Percentiles rank a stretch among this genome's conserved stretches.
Evolutionary conservation across 164 flowering plant species (phyloP).

Genomic region (Buxus sempervirens): DNA sequence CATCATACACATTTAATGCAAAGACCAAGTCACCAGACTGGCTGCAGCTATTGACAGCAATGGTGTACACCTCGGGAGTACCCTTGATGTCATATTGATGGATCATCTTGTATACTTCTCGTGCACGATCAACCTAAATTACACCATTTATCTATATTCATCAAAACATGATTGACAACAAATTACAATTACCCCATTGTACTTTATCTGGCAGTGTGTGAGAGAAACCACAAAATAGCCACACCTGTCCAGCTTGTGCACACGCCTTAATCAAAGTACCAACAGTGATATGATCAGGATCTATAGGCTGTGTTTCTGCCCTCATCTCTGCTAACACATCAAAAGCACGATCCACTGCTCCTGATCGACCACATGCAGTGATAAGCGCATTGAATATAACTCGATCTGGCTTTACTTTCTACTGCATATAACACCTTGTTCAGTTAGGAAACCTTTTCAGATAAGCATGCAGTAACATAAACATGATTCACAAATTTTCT

Average conservation of each 20-base stretch:
- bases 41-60: slow-evolving; percentile 85
- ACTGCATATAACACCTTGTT: slow-evolving; percentile 54
- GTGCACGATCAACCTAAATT: slow-evolving; percentile 71
- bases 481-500: background rate
- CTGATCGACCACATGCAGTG: slow-evolving; percentile 93
- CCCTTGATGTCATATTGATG: slow-evolving; percentile 74
- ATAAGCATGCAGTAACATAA: background rate
- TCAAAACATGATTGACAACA: background rate
- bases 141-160: slow-evolving; percentile 3
- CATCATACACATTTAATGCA: slow-evolving; percentile 61
- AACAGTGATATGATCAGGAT: slow-evolving; percentile 88
- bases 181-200: background rate
- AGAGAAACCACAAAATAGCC: slow-evolving; percentile 1
- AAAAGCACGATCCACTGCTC: slow-evolving; percentile 97
- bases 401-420: slow-evolving; percentile 97
- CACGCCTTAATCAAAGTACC: slow-evolving; percentile 93
- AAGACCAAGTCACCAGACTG: slow-evolving; percentile 83
- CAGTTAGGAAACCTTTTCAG: slow-evolving; percentile 21
- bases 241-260: slow-evolving; percentile 77
- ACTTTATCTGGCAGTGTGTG: background rate
- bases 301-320: slow-evolving; percentile 65
- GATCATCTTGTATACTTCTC: slow-evolving; percentile 83
- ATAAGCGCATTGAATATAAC: slow-evolving; percentile 98
- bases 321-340: slow-evolving; percentile 93
- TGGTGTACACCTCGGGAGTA: slow-evolving; percentile 92